phyloP scores from a whole-genome alignment of 1,284 basidiomycete genomes.

The Rhizoctonia solani region DNA sequence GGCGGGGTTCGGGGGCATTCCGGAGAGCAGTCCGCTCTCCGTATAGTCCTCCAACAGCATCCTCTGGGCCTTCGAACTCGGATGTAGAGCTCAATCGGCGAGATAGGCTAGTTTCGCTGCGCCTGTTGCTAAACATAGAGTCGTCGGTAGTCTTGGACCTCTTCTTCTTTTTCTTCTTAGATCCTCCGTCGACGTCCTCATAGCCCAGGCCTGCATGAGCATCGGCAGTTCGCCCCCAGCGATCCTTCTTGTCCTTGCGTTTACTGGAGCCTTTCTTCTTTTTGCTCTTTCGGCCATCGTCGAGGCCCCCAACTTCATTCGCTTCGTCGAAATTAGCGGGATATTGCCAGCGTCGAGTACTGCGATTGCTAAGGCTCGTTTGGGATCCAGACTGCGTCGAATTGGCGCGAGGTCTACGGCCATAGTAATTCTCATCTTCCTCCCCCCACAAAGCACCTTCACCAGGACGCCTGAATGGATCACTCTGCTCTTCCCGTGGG shows the following conservation, averaged over 20 bases:
- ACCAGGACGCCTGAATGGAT: constrained; percentile 46
- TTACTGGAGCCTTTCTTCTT: constrained; percentile 52
- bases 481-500: constrained; percentile 42
- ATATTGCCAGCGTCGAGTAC: constrained; percentile 83
- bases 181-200: constrained; percentile 48
- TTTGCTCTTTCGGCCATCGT: constrained; percentile 50
- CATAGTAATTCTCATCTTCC: constrained; percentile 73
- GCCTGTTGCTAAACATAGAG: constrained; percentile 36
- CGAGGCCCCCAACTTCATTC: constrained; percentile 46
- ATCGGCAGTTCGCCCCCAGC: constrained; percentile 82
- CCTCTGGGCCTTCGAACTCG: constrained; percentile 65
- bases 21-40: constrained; percentile 45
- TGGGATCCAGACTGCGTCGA: constrained; percentile 45
- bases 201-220: constrained; percentile 58
- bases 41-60: constrained; percentile 67
- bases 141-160: constrained; percentile 54
- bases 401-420: constrained; percentile 45
- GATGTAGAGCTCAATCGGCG: constrained; percentile 51
- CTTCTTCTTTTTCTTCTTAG: constrained; percentile 53
- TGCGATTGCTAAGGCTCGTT: constrained; percentile 48
- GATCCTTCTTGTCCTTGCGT: constrained; percentile 72
- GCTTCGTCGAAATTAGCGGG: constrained; percentile 78
- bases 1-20: constrained; percentile 10
- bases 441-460: constrained; percentile 60
- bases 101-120: constrained; percentile 44